Conservation (phyloP, 305 asterid genomes). For the Fraxinus baroniana region DNA sequence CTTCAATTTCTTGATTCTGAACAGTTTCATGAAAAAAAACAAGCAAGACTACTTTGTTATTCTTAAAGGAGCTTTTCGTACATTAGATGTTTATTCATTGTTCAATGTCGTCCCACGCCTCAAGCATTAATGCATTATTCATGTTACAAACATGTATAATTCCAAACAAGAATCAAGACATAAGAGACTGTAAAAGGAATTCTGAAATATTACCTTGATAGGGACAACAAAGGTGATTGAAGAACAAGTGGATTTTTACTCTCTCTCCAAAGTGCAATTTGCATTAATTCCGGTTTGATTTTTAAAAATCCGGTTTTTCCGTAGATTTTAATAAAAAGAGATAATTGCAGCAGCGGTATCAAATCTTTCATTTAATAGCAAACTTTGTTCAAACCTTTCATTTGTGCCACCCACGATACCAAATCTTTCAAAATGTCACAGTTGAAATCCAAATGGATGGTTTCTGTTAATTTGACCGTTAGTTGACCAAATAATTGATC, state of each 20-base stretch:
- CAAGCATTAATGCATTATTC: neutral
- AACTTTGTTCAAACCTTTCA: neutral
- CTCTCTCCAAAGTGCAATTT: neutral
- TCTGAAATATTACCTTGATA: neutral
- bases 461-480: no score
- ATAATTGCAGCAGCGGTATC: neutral
- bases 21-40: neutral
- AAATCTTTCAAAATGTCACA: no score
- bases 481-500: neutral
- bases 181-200: neutral
- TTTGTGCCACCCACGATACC: neutral
- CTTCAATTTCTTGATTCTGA: neutral
- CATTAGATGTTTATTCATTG: neutral
- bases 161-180: neutral
- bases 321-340: neutral
- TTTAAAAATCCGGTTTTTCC: neutral
- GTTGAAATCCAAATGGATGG: no score
- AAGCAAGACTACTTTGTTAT: neutral
- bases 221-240: neutral
- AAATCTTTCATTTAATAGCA: no score
- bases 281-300: neutral
- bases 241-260: neutral
- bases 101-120: neutral
- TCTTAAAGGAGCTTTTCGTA: neutral
- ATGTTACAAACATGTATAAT: neutral